Conservation (phyloP, 2,329 filamentous ascomycete genomes). For the Aspergillus pseudoterreus region DNA sequence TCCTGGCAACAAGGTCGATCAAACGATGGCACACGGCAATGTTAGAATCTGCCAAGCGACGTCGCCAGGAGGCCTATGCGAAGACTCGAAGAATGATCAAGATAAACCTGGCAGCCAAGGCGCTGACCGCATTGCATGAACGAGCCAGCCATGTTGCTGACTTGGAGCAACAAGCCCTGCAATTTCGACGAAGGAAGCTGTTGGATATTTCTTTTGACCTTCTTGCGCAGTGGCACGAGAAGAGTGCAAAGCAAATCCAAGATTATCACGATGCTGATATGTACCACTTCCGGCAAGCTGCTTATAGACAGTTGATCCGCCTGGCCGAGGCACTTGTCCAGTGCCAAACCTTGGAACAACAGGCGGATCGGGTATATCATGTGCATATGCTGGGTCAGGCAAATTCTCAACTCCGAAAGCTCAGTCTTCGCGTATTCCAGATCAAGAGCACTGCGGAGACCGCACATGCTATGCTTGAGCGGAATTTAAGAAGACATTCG, state of each 20-base stretch:
- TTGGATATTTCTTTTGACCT: slow-evolving; percentile 32
- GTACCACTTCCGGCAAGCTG: slow-evolving; percentile 36
- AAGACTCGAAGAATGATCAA: slow-evolving; percentile 53
- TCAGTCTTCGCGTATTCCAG: slow-evolving; percentile 58
- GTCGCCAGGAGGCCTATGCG: slow-evolving; percentile 55
- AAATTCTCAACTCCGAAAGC: slow-evolving; percentile 48
- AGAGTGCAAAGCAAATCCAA: slow-evolving; percentile 31
- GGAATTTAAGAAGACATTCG: slow-evolving; percentile 54
- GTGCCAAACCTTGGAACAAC: slow-evolving; percentile 35
- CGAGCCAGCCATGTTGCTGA: slow-evolving; percentile 29
- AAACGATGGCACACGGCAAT: slow-evolving; percentile 52
- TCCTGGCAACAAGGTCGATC: slow-evolving; percentile 47
- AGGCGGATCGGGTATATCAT: slow-evolving; percentile 46
- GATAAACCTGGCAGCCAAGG: slow-evolving; percentile 48
- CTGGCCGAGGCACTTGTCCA: slow-evolving; percentile 34
- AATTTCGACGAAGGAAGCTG: slow-evolving; percentile 32
- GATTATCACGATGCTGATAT: slow-evolving; percentile 36
- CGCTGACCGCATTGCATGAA: slow-evolving; percentile 37
- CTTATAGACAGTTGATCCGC: slow-evolving; percentile 34
- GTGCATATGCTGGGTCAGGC: slow-evolving; percentile 47
- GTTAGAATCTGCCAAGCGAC: slow-evolving; percentile 48
- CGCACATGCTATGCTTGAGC: slow-evolving; percentile 50
- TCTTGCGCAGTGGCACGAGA: slow-evolving; percentile 43
- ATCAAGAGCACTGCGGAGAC: slow-evolving; percentile 49
- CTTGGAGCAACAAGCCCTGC: slow-evolving; percentile 39